Conservation (phyloP, 176 grass and related monocot genomes). For the Ensete glaucum region DNA sequence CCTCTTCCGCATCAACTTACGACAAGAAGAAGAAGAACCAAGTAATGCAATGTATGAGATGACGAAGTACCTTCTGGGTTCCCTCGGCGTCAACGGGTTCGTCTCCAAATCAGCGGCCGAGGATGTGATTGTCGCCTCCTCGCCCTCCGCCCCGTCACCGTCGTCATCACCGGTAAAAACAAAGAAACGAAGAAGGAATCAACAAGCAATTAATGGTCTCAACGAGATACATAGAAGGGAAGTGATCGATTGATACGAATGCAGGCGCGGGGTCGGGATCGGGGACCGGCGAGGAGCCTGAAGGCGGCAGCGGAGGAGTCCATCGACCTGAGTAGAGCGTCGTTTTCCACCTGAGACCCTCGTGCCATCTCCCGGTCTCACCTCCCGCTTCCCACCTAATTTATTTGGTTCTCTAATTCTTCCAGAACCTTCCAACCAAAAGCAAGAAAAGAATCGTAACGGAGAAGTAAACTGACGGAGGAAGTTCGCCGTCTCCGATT, state of each 20-base stretch:
- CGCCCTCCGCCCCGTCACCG: conserved; percentile 31
- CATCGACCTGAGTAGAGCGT: conserved; percentile 26
- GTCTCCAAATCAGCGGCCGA: conserved; percentile 74
- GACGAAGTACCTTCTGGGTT: conserved; percentile 52
- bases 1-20: neutral
- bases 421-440: too few relatives aligned
- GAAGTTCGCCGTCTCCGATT: too few relatives aligned
- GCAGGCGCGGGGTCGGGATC: conserved; percentile 44
- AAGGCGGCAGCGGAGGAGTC: conserved; percentile 74
- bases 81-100: conserved; percentile 43
- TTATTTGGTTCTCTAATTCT: conserved; percentile 8
- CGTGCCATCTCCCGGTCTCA: conserved; percentile 68
- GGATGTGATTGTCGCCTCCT: conserved; percentile 27
- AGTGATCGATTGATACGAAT: neutral
- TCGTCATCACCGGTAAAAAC: conserved; percentile 56
- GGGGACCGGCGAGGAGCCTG: conserved; percentile 46
- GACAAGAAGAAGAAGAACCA: neutral
- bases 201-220: neutral
- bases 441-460: too few relatives aligned
- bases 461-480: too few relatives aligned
- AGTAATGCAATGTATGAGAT: conserved; percentile 36
- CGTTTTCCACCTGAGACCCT: conserved; percentile 50
- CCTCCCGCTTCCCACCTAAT: conserved; percentile 32
- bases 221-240: neutral
- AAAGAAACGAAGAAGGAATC: neutral